These are phyloP conservation scores for Entelexis paramagnoliae DNA, from an alignment of 1,139 yeast genomes.

Conservation along the genomic window DNA sequence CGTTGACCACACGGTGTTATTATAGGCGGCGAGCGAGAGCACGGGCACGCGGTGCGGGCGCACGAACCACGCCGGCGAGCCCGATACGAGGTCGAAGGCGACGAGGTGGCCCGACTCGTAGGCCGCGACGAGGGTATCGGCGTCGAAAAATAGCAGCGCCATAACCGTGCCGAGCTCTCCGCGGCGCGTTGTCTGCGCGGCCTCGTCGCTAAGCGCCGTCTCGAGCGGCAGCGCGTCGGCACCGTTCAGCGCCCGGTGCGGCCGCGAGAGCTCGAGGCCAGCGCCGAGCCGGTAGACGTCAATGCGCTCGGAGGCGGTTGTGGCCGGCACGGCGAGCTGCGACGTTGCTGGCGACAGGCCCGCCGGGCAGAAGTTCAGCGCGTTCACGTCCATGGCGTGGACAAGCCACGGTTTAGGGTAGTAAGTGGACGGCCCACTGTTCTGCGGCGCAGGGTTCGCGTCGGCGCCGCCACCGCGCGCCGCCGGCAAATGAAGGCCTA, in stretches of 20 bases:
- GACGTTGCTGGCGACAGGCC: conserved; percentile 21
- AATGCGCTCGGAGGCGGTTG: conserved; percentile 30
- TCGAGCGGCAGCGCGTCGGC: conserved; percentile 12
- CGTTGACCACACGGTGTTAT: conserved; percentile 26
- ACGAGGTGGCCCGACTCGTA: conserved; percentile 35
- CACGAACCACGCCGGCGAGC: conserved; percentile 18
- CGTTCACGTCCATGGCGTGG: conserved; percentile 33
- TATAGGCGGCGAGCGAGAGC: conserved; percentile 26
- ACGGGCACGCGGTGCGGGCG: conserved; percentile 33
- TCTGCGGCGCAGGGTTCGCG: no score
- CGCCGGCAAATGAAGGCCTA: neutral
- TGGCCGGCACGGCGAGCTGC: conserved; percentile 33
- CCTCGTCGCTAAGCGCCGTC: conserved; percentile 10
- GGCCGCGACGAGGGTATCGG: conserved; percentile 29
- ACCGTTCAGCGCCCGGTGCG: conserved; percentile 17
- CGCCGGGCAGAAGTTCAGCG: conserved; percentile 34
- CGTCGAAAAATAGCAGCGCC: conserved; percentile 27
- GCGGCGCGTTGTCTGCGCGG: conserved; percentile 5
- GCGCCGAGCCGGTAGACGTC: conserved; percentile 30
- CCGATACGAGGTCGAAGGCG: conserved; percentile 22
- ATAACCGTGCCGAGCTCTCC: conserved; percentile 32
- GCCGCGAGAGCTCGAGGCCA: conserved; percentile 22
- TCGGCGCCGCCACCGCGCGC: no score
- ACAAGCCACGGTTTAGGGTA: conserved; percentile 32
- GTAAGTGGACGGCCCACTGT: conserved; percentile 9